Conservation (phyloP, 2,329 filamentous ascomycete genomes). For the Phoma herbarum region DNA sequence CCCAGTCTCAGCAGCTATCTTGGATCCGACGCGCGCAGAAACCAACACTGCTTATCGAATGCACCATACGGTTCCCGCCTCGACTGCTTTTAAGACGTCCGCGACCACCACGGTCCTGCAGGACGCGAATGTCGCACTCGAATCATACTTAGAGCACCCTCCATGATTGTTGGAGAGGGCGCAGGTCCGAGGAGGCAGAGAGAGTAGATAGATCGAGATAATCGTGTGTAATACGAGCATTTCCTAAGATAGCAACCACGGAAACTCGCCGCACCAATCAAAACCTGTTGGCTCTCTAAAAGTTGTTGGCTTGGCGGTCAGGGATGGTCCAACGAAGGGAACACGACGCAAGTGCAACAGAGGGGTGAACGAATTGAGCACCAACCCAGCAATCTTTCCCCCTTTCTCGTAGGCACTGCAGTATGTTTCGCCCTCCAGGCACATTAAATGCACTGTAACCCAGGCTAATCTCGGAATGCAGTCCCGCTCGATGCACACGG, state of each 20-base stretch:
- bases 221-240: slow-evolving; percentile 12
- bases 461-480: slow-evolving; percentile 27
- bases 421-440: slow-evolving; percentile 22
- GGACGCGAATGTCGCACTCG: too few species aligned
- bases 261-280: slow-evolving; percentile 18
- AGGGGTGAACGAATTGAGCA: slow-evolving; percentile 27
- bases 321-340: slow-evolving; percentile 31
- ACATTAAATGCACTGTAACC: slow-evolving; percentile 16
- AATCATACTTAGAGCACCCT: neutral
- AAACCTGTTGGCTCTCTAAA: slow-evolving; percentile 4
- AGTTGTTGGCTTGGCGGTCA: slow-evolving; percentile 28
- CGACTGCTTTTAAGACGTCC: neutral
- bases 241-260: slow-evolving; percentile 11
- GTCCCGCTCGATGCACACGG: slow-evolving; percentile 32
- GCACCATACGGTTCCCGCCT: neutral
- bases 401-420: slow-evolving; percentile 14
- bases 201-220: neutral
- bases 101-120: neutral
- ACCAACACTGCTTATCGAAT: too few species aligned
- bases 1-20: neutral
- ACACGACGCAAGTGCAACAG: slow-evolving; percentile 32
- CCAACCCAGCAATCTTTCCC: slow-evolving; percentile 13
- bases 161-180: neutral
- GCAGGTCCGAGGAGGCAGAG: neutral
- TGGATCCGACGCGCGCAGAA: neutral